phyloP scores from a whole-genome alignment of 2,329 filamentous ascomycete species.

The Pseudogymnoascus sp. region DNA sequence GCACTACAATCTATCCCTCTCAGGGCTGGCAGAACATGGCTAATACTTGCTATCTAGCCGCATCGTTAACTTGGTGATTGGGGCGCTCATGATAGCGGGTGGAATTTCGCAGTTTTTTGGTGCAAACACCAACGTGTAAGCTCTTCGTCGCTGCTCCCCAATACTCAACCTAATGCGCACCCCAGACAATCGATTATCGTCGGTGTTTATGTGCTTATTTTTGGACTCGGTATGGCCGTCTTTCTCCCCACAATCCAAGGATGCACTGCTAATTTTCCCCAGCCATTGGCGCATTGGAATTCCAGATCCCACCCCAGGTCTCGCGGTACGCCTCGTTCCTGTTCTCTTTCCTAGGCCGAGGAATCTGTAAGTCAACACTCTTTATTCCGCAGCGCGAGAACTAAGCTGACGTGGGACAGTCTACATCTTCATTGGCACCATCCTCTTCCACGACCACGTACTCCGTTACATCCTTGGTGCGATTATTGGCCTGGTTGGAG shows the following conservation, averaged over 20 bases:
- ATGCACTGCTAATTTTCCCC: not conserved
- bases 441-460: conserved; percentile 62
- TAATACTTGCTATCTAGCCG: conserved; percentile 51
- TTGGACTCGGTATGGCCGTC: conserved; percentile 63
- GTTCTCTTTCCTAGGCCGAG: conserved; percentile 94
- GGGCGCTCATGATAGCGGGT: conserved; percentile 78
- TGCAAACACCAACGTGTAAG: conserved; percentile 20
- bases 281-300: conserved; percentile 46
- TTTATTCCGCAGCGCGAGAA: conserved; percentile 1
- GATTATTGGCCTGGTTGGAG: conserved; percentile 67
- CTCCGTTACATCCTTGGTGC: conserved; percentile 69
- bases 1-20: conserved; percentile 9
- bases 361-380: conserved; percentile 61
- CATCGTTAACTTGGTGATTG: conserved; percentile 85
- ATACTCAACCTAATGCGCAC: conserved; percentile 5
- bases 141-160: not conserved
- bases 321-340: conserved; percentile 94
- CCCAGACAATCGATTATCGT: conserved; percentile 64
- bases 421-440: conserved; percentile 89
- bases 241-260: not conserved
- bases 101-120: conserved; percentile 67
- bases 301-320: conserved; percentile 88
- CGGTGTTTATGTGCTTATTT: conserved; percentile 81
- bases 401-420: conserved; percentile 44
- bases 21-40: conserved; percentile 16